Evolutionary conservation across 1,139 yeast species (phyloP).

Genomic region (Kazachstania sp.): DNA sequence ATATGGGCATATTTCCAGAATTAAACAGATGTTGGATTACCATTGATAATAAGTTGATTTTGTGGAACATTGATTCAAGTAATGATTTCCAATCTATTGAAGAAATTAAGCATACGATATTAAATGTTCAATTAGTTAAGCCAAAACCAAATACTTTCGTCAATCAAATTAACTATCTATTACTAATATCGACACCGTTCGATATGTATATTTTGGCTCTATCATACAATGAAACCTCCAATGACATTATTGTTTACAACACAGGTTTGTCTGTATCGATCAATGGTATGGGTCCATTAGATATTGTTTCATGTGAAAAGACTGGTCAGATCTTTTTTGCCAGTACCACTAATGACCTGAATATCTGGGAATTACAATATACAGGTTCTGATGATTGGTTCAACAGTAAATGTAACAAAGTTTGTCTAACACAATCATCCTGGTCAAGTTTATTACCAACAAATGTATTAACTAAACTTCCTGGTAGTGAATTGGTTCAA

Average conservation of each 20-base stretch:
- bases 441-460: conserved; percentile 52
- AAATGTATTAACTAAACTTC: conserved; percentile 30
- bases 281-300: conserved; percentile 67
- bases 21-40: conserved; percentile 83
- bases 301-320: conserved; percentile 48
- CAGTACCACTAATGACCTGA: conserved; percentile 66
- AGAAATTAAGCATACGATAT: conserved; percentile 69
- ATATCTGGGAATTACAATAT: conserved; percentile 83
- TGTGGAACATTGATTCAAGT: conserved; percentile 66
- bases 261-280: conserved; percentile 76
- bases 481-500: conserved; percentile 39
- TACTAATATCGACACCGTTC: conserved; percentile 74
- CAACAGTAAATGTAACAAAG: conserved; percentile 71
- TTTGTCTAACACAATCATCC: conserved; percentile 66
- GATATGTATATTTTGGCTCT: conserved; percentile 74
- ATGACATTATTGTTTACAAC: conserved; percentile 63
- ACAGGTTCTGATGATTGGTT: conserved; percentile 86
- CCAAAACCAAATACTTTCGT: conserved; percentile 80
- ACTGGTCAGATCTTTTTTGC: conserved; percentile 79
- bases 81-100: conserved; percentile 74
- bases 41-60: conserved; percentile 68
- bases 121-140: conserved; percentile 64
- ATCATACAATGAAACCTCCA: conserved; percentile 42
- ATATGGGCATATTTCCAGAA: conserved; percentile 79
- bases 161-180: conserved; percentile 60